Evolutionary conservation across 2,329 filamentous ascomycete genomes (phyloP).

Genomic region (Massarina eburnea): DNA sequence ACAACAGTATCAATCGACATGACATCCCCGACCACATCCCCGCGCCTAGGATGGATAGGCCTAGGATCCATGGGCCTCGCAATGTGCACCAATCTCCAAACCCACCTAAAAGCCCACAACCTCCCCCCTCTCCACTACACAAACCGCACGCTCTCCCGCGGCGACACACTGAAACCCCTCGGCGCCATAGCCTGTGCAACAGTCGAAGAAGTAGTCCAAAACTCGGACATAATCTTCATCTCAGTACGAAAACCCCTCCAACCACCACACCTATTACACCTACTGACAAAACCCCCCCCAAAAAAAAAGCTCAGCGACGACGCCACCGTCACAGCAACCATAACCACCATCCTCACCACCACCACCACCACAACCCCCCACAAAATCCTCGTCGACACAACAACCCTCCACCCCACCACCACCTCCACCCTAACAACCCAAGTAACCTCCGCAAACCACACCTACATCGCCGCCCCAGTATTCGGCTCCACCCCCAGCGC

Average conservation of each 20-base stretch:
- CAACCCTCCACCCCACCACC: constrained; percentile 53
- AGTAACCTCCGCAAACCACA: constrained; percentile 30
- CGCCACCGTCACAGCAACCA: constrained; percentile 38
- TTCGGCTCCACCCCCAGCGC: constrained; percentile 57
- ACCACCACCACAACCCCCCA: constrained; percentile 23
- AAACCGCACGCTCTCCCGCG: constrained; percentile 54
- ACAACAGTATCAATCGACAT: neutral
- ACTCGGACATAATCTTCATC: constrained; percentile 31
- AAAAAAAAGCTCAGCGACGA: constrained; percentile 45
- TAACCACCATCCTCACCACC: constrained; percentile 23
- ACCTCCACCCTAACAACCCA: constrained; percentile 31
- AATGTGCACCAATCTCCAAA: constrained; percentile 56
- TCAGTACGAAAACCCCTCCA: constrained; percentile 27
- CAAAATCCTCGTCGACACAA: constrained; percentile 55
- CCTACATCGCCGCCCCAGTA: constrained; percentile 51
- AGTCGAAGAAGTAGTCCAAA: constrained; percentile 19
- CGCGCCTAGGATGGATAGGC: constrained; percentile 34
- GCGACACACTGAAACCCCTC: constrained; percentile 34
- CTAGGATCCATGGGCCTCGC: constrained; percentile 55
- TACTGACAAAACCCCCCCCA: neutral
- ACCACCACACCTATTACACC: neutral
- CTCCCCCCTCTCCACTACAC: constrained; percentile 42
- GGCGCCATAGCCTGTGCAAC: constrained; percentile 20
- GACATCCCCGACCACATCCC: neutral
- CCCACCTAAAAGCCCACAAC: constrained; percentile 32